Evolutionary conservation across 192 early-diverging fungal species (phyloP).

Genomic region (Rhizophagus prolifer): DNA sequence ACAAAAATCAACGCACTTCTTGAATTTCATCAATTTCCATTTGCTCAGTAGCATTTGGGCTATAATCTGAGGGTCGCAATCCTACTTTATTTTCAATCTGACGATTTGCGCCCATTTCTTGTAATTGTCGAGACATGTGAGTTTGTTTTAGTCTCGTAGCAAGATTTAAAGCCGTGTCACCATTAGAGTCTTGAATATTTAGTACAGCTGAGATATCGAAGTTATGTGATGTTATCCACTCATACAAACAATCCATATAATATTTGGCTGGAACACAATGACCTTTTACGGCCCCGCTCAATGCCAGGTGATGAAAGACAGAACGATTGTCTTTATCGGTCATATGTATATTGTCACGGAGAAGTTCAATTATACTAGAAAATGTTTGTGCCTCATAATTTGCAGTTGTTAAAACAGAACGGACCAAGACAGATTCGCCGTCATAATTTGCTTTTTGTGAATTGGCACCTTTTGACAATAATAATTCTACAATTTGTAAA

Average conservation of each 20-base stretch:
- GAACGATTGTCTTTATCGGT: slow-evolving; percentile 76
- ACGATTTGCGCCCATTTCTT: slow-evolving; percentile 77
- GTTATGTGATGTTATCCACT: slow-evolving; percentile 56
- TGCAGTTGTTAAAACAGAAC: slow-evolving; percentile 84
- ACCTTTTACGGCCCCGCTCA: slow-evolving; percentile 67
- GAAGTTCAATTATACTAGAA: slow-evolving; percentile 65
- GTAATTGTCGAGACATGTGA: slow-evolving; percentile 63
- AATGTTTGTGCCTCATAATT: slow-evolving; percentile 83
- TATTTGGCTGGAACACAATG: slow-evolving; percentile 72
- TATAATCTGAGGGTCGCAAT: slow-evolving; percentile 73
- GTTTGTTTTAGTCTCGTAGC: slow-evolving; percentile 77
- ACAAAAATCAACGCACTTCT: not conserved
- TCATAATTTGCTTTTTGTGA: slow-evolving; percentile 66
- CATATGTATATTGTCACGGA: slow-evolving; percentile 69
- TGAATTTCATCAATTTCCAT: not conserved
- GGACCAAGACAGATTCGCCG: slow-evolving; percentile 88
- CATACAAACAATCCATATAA: slow-evolving; percentile 84
- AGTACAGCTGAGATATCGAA: slow-evolving; percentile 49
- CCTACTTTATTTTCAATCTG: slow-evolving; percentile 75
- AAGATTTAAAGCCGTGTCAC: slow-evolving; percentile 88
- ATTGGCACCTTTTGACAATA: slow-evolving; percentile 78
- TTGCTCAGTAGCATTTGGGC: slow-evolving; percentile 30
- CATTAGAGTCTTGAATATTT: slow-evolving; percentile 66
- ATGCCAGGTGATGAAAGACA: slow-evolving; percentile 87
- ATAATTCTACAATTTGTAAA: slow-evolving; percentile 68